phyloP scores from a whole-genome alignment of 2,329 filamentous ascomycete species.

The Chaetomiaceae sp. region DNA sequence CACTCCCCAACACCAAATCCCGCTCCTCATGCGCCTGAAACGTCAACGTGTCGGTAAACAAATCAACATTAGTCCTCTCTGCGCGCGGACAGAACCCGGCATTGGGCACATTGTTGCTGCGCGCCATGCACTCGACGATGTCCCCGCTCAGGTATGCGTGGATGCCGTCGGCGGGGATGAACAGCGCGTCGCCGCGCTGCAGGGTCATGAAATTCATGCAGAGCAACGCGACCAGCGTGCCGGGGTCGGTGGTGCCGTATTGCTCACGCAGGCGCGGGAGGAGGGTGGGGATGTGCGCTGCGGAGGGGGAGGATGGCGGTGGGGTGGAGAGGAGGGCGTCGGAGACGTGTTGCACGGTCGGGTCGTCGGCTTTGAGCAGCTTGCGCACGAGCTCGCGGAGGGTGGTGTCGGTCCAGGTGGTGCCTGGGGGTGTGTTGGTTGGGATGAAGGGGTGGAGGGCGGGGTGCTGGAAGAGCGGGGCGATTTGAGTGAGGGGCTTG shows the following conservation, averaged over 20 bases:
- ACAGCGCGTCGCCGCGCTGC: slow-evolving; percentile 59
- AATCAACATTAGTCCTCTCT: slow-evolving; percentile 56
- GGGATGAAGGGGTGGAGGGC: slow-evolving; percentile 50
- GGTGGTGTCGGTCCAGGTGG: slow-evolving; percentile 49
- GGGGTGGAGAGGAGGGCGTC: slow-evolving; percentile 44
- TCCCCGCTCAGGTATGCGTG: slow-evolving; percentile 68
- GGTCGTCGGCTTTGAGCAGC: slow-evolving; percentile 49
- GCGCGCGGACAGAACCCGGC: slow-evolving; percentile 65
- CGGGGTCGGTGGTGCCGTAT: slow-evolving; percentile 58
- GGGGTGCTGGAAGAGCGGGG: slow-evolving; percentile 48
- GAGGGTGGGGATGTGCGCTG: slow-evolving; percentile 57
- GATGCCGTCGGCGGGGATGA: slow-evolving; percentile 66
- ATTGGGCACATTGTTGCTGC: slow-evolving; percentile 68
- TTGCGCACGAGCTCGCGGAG: slow-evolving; percentile 50
- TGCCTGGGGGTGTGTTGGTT: slow-evolving; percentile 25
- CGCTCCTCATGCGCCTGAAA: slow-evolving; percentile 55
- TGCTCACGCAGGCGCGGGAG: slow-evolving; percentile 59
- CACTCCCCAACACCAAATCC: slow-evolving; percentile 49
- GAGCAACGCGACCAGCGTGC: slow-evolving; percentile 61
- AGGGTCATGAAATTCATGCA: slow-evolving; percentile 70
- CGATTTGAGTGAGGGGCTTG: slow-evolving; percentile 58
- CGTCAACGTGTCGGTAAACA: slow-evolving; percentile 57
- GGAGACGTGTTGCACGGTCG: slow-evolving; percentile 47
- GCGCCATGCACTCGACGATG: slow-evolving; percentile 74
- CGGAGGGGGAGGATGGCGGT: slow-evolving; percentile 39